Evolutionary conservation across 2,329 filamentous ascomycete genomes (phyloP), one percentile per base, ranked within the genome.

Genomic region (Stagonosporopsis cucurbitacearum): DNA sequence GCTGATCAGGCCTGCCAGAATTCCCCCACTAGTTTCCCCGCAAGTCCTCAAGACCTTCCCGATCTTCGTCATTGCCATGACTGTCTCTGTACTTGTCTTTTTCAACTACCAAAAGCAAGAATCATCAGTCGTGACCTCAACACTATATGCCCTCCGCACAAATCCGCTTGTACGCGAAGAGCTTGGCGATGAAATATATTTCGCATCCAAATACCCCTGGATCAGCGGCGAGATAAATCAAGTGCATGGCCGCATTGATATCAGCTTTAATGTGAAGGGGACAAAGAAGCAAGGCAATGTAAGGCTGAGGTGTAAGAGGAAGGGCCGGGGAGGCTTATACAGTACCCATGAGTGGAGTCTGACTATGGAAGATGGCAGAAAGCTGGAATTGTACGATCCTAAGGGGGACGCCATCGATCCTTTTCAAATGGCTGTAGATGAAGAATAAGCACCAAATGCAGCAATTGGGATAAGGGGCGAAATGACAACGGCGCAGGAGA

Each of bases 81-180:
- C 85, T 44, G 81, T 83, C 51, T 89, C 88, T 64, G 88, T 88
- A 63, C 80, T 96, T 57, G 91, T 89, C 65, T 97, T 99, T 77
- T 98, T 99, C 89, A 99, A 99, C 84, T 98, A 99, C 85, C 94
- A 99, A 77, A 97, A 97, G 77, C 86, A 88, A 54, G 92, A 90
- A n/a, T 92, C 88, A 23, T 90, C 90, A 50, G 90, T 81, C 15
- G 78, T 97, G n/a, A 87, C 87, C 51, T 91, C 90, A 51, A 95
- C 92, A 4, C 85, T 99, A 25, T 99, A 98, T 81, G 90, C 94
- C 1, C 84, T 99, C 61, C 90, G 95, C 62, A 96, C 91, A 2
- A 92, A 89, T 54, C 79, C 85, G 2, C 79, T 81, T 56, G 95
- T 92, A 41, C 87, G 93, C 69, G 87, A 87, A 54, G 79, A 88